Conservation (phyloP, 2,329 filamentous ascomycete species). For the Diaporthe longicolla region DNA sequence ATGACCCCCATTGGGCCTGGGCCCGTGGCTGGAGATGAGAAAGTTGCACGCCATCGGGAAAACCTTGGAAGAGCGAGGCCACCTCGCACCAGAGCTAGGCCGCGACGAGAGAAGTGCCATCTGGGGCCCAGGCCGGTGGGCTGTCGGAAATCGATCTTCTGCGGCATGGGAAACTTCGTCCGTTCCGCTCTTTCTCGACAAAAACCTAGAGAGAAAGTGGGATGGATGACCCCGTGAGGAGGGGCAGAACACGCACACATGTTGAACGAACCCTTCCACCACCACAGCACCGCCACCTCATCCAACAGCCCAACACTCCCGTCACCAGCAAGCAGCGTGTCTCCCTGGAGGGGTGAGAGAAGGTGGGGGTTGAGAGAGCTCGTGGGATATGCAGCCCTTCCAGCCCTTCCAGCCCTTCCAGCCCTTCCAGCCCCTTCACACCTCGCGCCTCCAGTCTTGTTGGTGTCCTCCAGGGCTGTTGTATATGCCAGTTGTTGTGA, state of each 20-base stretch:
- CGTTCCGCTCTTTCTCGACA: no score
- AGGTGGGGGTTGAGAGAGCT: background rate
- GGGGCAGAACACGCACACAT: slow-evolving; percentile 7
- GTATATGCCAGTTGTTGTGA: no score
- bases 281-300: slow-evolving; percentile 16
- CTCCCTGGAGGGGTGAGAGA: background rate
- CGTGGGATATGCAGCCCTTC: background rate
- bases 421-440: background rate
- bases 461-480: background rate
- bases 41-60: background rate
- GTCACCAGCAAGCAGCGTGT: background rate
- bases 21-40: background rate
- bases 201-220: slow-evolving; percentile 36
- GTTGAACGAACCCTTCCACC: background rate
- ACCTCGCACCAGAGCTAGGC: slow-evolving; percentile 18
- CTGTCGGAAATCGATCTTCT: slow-evolving; percentile 35
- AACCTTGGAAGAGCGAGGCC: slow-evolving; percentile 24
- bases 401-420: background rate
- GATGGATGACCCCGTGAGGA: slow-evolving; percentile 30
- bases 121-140: slow-evolving; percentile 3
- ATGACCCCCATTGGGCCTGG: background rate
- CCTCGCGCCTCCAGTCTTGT: background rate
- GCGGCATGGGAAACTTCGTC: slow-evolving; percentile 37
- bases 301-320: background rate
- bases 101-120: slow-evolving; percentile 17